Evolutionary conservation across 2,329 filamentous ascomycete species (phyloP).

Genomic region (Trichophaea hybrida): DNA sequence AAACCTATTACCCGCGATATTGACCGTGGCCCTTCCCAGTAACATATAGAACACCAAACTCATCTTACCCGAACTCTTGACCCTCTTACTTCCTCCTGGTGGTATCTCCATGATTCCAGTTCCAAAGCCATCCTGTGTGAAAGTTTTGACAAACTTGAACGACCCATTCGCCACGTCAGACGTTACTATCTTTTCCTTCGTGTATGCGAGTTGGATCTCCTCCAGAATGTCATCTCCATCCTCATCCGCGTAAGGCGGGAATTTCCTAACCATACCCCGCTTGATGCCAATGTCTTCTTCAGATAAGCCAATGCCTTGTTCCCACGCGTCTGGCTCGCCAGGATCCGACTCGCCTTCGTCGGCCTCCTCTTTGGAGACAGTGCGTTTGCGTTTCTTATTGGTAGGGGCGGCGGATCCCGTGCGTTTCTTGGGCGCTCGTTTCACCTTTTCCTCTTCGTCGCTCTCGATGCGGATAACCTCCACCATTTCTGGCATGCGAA

Average conservation of each 20-base stretch:
- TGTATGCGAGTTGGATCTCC: slow-evolving; percentile 44
- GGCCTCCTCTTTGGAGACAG: slow-evolving; percentile 27
- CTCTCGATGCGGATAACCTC: slow-evolving; percentile 29
- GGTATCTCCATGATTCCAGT: slow-evolving; percentile 81
- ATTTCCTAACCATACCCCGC: neutral
- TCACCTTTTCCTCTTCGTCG: slow-evolving; percentile 9
- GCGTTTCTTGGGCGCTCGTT: slow-evolving; percentile 1
- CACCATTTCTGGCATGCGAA: slow-evolving; percentile 45
- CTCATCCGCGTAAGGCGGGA: slow-evolving; percentile 22
- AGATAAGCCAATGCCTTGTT: neutral
- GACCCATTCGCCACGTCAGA: slow-evolving; percentile 47
- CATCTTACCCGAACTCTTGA: slow-evolving; percentile 90
- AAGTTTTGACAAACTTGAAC: slow-evolving; percentile 80
- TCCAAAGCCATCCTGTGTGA: slow-evolving; percentile 73
- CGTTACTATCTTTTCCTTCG: slow-evolving; percentile 42
- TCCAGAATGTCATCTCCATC: neutral
- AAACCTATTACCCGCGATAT: slow-evolving; percentile 60
- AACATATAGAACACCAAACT: slow-evolving; percentile 94
- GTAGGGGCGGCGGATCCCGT: neutral
- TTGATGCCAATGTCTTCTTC: slow-evolving; percentile 3
- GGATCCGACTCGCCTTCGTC: slow-evolving; percentile 17
- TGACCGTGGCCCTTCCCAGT: slow-evolving; percentile 65
- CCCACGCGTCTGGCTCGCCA: slow-evolving; percentile 16
- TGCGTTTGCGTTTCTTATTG: neutral
- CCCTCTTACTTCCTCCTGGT: slow-evolving; percentile 65